A percentile compares a stretch with the other conserved stretches of the same genome.
Conservation (phyloP, 2,329 filamentous ascomycete genomes). For the Emergomyces orientalis region DNA sequence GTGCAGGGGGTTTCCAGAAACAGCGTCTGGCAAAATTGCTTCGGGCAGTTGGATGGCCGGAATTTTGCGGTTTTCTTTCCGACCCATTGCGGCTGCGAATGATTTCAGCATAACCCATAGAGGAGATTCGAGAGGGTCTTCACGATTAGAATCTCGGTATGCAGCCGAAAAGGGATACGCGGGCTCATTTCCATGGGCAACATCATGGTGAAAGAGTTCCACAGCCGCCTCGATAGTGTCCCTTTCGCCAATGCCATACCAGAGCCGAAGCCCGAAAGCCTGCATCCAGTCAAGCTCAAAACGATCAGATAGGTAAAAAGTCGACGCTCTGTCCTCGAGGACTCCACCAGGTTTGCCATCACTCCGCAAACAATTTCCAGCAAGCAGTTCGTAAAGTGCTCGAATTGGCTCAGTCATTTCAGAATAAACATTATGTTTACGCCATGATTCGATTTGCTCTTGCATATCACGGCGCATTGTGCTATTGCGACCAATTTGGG, state of each 20-base stretch:
- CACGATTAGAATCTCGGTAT: conserved; percentile 51
- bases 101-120: conserved; percentile 81
- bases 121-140: conserved; percentile 59
- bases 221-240: conserved; percentile 67
- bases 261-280: conserved; percentile 80
- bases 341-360: conserved; percentile 63
- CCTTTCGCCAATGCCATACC: conserved; percentile 65
- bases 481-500: conserved; percentile 68
- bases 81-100: conserved; percentile 47
- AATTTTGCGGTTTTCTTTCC: conserved; percentile 25
- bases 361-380: conserved; percentile 77
- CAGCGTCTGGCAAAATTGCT: conserved; percentile 65
- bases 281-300: conserved; percentile 91
- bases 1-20: conserved; percentile 64
- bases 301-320: conserved; percentile 71
- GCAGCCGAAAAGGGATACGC: conserved; percentile 66
- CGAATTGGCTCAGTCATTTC: conserved; percentile 80
- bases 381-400: conserved; percentile 78
- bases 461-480: conserved; percentile 63
- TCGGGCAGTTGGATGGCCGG: conserved; percentile 49
- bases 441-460: conserved; percentile 76
- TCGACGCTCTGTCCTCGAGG: conserved; percentile 67
- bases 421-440: conserved; percentile 68
- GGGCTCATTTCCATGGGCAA: conserved; percentile 59
- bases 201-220: conserved; percentile 60